phyloP scores from a whole-genome alignment of 352 stramenopile genomes.

The Phytophthora pseudosyringae region DNA sequence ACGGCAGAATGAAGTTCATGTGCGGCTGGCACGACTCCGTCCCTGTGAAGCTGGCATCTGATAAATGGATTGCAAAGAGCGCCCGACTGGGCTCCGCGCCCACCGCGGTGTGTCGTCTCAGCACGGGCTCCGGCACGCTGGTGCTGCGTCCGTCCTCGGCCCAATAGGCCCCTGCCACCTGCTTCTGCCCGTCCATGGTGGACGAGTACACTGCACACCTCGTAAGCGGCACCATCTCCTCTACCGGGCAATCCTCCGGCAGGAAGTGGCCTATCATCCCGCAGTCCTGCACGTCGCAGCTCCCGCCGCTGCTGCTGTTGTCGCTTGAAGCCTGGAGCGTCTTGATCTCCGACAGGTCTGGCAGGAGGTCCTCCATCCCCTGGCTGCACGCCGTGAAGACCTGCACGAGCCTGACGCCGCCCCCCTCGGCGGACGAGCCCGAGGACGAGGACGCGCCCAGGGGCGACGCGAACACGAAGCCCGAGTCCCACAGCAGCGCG shows the following conservation, averaged over 20 bases:
- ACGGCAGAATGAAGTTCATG: conserved; percentile 72
- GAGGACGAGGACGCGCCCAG: conserved; percentile 10
- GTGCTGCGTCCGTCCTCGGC: conserved; percentile 64
- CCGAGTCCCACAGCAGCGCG: conserved; percentile 75
- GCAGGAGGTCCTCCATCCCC: conserved; percentile 67
- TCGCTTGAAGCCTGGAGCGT: conserved; percentile 24
- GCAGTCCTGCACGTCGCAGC: conserved; percentile 51
- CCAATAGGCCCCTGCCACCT: conserved; percentile 57
- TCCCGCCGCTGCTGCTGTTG: conserved; percentile 29
- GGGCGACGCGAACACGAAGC: conserved; percentile 56
- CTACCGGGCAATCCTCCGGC: conserved; percentile 34
- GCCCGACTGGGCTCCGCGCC: conserved; percentile 25
- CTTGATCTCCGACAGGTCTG: conserved; percentile 47
- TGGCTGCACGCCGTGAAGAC: conserved; percentile 63
- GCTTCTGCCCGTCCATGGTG: conserved; percentile 36
- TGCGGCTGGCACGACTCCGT: conserved; percentile 54
- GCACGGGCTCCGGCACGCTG: conserved; percentile 52
- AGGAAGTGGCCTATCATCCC: conserved; percentile 69
- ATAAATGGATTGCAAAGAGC: conserved; percentile 74
- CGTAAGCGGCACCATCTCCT: conserved; percentile 41
- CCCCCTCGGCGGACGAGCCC: conserved; percentile 8
- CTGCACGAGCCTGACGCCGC: conserved; percentile 48
- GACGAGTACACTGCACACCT: conserved; percentile 53
- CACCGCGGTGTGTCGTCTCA: conserved; percentile 52
- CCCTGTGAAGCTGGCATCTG: conserved; percentile 45